Evolutionary conservation across 345 rosid species (phyloP), one percentile per base, ranked within the genome.

Genomic region (Lepidium aucheri): DNA sequence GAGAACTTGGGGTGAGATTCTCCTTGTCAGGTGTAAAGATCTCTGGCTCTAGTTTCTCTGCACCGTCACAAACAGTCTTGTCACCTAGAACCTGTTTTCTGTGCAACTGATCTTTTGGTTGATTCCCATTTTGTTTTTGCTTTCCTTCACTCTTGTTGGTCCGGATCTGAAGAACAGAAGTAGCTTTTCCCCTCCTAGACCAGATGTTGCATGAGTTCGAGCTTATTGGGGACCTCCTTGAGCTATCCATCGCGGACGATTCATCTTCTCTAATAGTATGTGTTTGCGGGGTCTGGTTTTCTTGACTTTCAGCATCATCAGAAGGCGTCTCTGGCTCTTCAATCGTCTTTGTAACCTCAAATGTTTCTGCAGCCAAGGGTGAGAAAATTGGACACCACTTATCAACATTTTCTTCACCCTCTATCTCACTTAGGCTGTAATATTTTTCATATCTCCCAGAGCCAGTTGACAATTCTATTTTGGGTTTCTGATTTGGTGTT

Each of bases 161-260:
- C 56, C 70, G 84, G 63, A 86, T 67, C 81, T 78, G 83, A 78
- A 83, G 79, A 47, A 74, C 69, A 60, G 78, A 67, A 65, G 72
- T 79, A 73, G 77, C 80, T 79, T 88, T 88, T 46, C 90, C 92
- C 77, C 90, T 86, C 76, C 92, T 80, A 59, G 94, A 86, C 96
- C 92, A 85, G 68, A 88, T 79, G 73, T 79, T 79, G 14, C 54
- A 26, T 12, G 63, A 43, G 66, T 72, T 77, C 7, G 74, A 53
- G 73, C 55, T 76, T 56, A 41, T 9, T 38, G 60, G 43, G 46
- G 80, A 74, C 65, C 78, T 53, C 26, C 61, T 68, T 18, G 65
- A 67, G 60, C 76, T 82, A 44, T 81, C 84, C 35, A 53, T 60
- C 53, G 70, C 81, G 63, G 72, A 53, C 55, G 68, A 34, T 51